Evolutionary conservation across 768 basidiomycete genomes (phyloP).

Genomic region (Amanita phalloides): DNA sequence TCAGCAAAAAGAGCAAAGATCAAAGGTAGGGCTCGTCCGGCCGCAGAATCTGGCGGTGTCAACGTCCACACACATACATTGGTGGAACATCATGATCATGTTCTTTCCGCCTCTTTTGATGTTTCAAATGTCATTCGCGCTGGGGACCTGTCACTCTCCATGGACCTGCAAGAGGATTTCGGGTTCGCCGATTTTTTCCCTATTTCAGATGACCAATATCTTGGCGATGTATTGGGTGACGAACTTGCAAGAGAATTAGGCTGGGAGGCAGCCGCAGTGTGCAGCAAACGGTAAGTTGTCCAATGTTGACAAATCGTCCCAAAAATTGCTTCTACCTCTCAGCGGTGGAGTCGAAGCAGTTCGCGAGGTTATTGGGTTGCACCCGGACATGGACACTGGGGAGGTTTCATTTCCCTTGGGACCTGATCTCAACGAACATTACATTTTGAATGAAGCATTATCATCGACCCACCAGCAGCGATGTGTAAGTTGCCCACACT

Average conservation of each 20-base stretch:
- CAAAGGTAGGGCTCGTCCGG: constrained; percentile 15
- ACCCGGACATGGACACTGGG: neutral
- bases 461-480: neutral
- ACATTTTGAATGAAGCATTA: neutral
- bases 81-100: constrained; percentile 58
- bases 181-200: constrained; percentile 41
- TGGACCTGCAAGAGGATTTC: constrained; percentile 42
- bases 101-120: constrained; percentile 59
- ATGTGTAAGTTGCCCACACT: neutral
- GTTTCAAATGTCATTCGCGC: constrained; percentile 37
- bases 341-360: neutral
- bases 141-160: constrained; percentile 16
- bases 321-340: neutral
- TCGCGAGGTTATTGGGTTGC: neutral
- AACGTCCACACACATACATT: constrained; percentile 53
- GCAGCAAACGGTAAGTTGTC: constrained; percentile 4
- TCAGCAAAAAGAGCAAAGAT: constrained; percentile 15
- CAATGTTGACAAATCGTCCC: neutral
- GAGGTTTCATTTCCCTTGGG: neutral
- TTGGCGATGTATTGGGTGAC: constrained; percentile 55
- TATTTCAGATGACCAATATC: constrained; percentile 42
- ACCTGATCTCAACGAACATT: neutral
- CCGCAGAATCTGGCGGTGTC: constrained; percentile 26
- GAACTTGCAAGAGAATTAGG: constrained; percentile 71
- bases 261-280: constrained; percentile 33